phyloP scores from a whole-genome alignment of 225 moss, liverwort and hornwort species.

The Pleurozium schreberi region DNA sequence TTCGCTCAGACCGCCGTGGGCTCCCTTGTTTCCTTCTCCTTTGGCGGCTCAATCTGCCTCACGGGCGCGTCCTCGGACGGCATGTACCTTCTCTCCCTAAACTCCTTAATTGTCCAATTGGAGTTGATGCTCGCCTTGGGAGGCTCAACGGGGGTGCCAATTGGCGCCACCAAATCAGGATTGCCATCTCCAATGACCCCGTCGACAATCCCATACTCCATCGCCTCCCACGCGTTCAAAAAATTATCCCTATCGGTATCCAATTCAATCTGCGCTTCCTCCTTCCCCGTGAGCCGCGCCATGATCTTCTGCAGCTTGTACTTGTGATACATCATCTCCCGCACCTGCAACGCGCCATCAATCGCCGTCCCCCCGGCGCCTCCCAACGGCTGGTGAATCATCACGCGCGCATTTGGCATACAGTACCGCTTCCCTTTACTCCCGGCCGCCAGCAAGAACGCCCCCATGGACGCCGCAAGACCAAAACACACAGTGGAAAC shows the following conservation, averaged over 20 bases:
- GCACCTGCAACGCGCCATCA: conserved; percentile 83
- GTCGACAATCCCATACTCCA: conserved; percentile 88
- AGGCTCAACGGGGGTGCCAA: conserved; percentile 68
- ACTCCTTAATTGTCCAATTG: conserved; percentile 88
- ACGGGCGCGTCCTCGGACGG: conserved; percentile 55
- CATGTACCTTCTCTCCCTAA: conserved; percentile 57
- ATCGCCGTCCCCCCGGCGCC: conserved; percentile 87
- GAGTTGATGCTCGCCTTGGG: conserved; percentile 64
- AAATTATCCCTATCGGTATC: conserved; percentile 93
- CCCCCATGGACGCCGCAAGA: conserved; percentile 94
- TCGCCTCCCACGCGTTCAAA: conserved; percentile 86
- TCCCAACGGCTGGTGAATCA: conserved; percentile 98
- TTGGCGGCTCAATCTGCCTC: conserved; percentile 26
- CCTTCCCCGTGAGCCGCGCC: conserved; percentile 83
- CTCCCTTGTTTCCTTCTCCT: conserved; percentile 24
- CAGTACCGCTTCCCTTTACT: conserved; percentile 89
- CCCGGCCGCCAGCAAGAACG: conserved; percentile 80
- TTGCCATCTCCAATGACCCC: conserved; percentile 82
- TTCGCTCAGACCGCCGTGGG: conserved; percentile 34
- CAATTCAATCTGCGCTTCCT: conserved; percentile 69
- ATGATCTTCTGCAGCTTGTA: conserved; percentile 85
- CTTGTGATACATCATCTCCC: conserved; percentile 99
- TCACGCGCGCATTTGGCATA: conserved; percentile 92
- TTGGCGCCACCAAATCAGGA: conserved; percentile 74
- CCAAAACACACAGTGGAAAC: conserved; percentile 93